Evolutionary conservation across 768 basidiomycete genomes (phyloP), one percentile per base, ranked within the genome.

Genomic region (Trametes elegans): DNA sequence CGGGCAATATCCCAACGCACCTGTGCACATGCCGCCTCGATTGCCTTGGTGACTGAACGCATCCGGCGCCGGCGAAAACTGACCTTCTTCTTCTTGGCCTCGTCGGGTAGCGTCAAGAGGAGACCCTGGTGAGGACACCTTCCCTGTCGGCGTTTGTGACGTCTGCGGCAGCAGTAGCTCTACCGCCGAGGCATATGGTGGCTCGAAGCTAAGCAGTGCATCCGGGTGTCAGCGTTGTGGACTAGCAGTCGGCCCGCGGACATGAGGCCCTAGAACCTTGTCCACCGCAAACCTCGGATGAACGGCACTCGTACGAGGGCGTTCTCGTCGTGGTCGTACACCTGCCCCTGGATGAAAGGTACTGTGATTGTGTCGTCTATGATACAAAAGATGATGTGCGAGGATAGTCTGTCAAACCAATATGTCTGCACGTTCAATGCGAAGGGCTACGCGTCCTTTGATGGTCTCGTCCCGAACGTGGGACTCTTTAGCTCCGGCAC

Each of bases 401-500:
- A 24, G 23, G 2, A 8, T 13, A 7, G 18, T 40, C 19, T 21
- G 21, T 40, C 6, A 4, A 5, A 26, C 40, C 21, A 26, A 24
- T 4, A 23, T 10, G 23, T 31, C n/a, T n/a, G n/a, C n/a, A n/a
- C n/a, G n/a, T n/a, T n/a, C n/a, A 9, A 34, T 26, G 19, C n/a
- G 49, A 16, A 10, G 11, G 5, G 26, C n/a, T 44, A 52, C 8
- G 34, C 55, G 21, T 56, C 55, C 35, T 56, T 56, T 21, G 55
- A 44, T 7, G 55, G 55, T 16, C 55, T 23, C 7, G 35, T 19
- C 14, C 32, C 28, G 18, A 29, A 0, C 5, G 55, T n/a, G 23
- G 41, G 18, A 39, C 41, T 53, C 46, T 29, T 42, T 10, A 42
- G 51, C 34, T 60, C 62, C 2, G 59, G 56, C 21, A 63, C 48